Percentiles rank a stretch among this genome's conserved stretches.
Evolutionary conservation across 2,329 filamentous ascomycete species (phyloP).

Genomic region (Juglanconis juglandina): DNA sequence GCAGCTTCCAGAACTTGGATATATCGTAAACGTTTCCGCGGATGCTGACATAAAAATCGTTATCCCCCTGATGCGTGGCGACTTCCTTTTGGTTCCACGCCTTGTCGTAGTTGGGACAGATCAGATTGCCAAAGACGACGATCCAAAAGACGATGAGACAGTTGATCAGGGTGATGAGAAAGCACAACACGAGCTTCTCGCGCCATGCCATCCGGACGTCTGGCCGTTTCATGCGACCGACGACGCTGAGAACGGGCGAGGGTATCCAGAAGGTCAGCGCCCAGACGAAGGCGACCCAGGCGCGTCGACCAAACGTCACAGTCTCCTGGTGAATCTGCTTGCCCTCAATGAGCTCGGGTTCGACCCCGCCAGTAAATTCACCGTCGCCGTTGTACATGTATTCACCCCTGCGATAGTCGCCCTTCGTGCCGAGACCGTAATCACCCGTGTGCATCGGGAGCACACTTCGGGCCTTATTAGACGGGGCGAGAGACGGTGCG

Average conservation of each 20-base stretch:
- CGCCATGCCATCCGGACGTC: slow-evolving; percentile 97
- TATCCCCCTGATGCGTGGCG: slow-evolving; percentile 61
- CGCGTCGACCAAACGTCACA: slow-evolving; percentile 60
- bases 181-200: slow-evolving; percentile 83
- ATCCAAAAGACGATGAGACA: slow-evolving; percentile 87
- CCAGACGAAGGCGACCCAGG: slow-evolving; percentile 84
- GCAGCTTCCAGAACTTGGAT: slow-evolving; percentile 76
- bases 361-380: slow-evolving; percentile 65
- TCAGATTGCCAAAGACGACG: slow-evolving; percentile 73
- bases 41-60: slow-evolving; percentile 84
- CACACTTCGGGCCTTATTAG: slow-evolving; percentile 35
- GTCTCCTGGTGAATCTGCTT: slow-evolving; percentile 72
- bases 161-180: slow-evolving; percentile 80
- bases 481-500: slow-evolving; percentile 61
- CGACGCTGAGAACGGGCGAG: slow-evolving; percentile 71
- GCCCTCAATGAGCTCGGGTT: slow-evolving; percentile 73
- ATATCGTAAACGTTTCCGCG: slow-evolving; percentile 91
- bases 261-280: slow-evolving; percentile 90
- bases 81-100: slow-evolving; percentile 76
- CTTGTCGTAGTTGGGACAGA: slow-evolving; percentile 91
- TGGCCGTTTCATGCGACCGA: slow-evolving; percentile 94
- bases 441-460: slow-evolving; percentile 66
- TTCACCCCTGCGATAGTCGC: slow-evolving; percentile 67
- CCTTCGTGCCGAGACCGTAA: slow-evolving; percentile 84
- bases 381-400: slow-evolving; percentile 71